phyloP scores from a whole-genome alignment of 2,329 filamentous ascomycete species.

The Xylariales sp. region DNA sequence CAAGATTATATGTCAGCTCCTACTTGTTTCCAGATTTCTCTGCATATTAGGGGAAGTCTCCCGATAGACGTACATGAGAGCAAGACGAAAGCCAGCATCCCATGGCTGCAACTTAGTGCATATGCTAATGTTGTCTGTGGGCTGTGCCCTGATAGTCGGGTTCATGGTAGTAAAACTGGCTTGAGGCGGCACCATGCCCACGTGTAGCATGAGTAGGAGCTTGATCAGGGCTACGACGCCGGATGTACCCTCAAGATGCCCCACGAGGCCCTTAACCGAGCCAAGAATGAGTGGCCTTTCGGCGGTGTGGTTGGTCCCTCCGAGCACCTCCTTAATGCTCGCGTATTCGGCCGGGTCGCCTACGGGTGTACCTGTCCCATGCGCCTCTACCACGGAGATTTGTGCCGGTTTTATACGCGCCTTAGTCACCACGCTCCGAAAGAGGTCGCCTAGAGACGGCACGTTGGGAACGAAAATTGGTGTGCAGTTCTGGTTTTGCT shows the following conservation, averaged over 20 bases:
- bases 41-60: no score
- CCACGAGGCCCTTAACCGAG: slow-evolving; percentile 51
- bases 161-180: slow-evolving; percentile 49
- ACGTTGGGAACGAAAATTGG: slow-evolving; percentile 56
- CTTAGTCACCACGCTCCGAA: slow-evolving; percentile 43
- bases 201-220: slow-evolving; percentile 46
- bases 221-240: slow-evolving; percentile 50
- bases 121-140: background rate
- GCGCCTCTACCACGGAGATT: slow-evolving; percentile 50
- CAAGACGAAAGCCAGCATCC: background rate
- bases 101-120: background rate
- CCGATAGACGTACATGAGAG: background rate
- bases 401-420: slow-evolving; percentile 36
- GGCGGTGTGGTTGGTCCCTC: slow-evolving; percentile 4
- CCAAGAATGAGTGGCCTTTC: slow-evolving; percentile 32
- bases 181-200: slow-evolving; percentile 48
- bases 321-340: slow-evolving; percentile 43
- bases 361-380: slow-evolving; percentile 57
- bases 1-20: background rate
- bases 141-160: slow-evolving; percentile 36
- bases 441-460: slow-evolving; percentile 46
- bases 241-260: slow-evolving; percentile 51
- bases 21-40: no score
- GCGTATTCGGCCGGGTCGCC: slow-evolving; percentile 52
- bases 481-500: slow-evolving; percentile 54